These are phyloP conservation scores for Avena sativa DNA, from an alignment of 176 grass and related monocot genomes.

Conservation along the genomic window DNA sequence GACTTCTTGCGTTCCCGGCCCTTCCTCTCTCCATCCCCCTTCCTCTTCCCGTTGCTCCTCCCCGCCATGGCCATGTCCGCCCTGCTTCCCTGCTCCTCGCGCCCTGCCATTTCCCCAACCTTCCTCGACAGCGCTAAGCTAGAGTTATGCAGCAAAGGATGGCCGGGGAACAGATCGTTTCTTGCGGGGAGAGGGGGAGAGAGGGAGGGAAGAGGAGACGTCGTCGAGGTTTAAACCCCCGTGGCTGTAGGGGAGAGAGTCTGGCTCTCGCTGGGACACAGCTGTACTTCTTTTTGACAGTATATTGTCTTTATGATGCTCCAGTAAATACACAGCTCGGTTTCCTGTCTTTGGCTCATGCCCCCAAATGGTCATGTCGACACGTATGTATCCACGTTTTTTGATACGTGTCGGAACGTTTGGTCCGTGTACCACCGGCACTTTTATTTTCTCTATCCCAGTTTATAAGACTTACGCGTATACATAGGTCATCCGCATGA, in stretches of 20 bases:
- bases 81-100: neutral
- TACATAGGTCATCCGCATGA: no score
- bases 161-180: neutral
- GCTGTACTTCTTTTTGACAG: no score
- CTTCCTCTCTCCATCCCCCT: neutral
- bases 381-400: no score
- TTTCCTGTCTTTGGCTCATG: no score
- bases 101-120: neutral
- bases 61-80: neutral
- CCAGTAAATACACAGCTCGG: no score
- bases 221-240: neutral
- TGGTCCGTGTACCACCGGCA: no score
- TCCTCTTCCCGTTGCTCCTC: neutral
- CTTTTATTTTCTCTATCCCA: no score
- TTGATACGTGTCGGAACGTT: no score
- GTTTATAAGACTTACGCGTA: no score
- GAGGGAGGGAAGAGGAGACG: neutral
- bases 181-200: neutral
- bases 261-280: no score
- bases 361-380: no score
- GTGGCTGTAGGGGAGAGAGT: neutral
- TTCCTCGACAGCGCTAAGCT: neutral
- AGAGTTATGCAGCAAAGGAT: neutral
- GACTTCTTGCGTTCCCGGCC: neutral
- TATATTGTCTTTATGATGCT: no score